Base-by-base conservation (phyloP, 768 basidiomycete species). In the Xerocomus spinulosus region DNA sequence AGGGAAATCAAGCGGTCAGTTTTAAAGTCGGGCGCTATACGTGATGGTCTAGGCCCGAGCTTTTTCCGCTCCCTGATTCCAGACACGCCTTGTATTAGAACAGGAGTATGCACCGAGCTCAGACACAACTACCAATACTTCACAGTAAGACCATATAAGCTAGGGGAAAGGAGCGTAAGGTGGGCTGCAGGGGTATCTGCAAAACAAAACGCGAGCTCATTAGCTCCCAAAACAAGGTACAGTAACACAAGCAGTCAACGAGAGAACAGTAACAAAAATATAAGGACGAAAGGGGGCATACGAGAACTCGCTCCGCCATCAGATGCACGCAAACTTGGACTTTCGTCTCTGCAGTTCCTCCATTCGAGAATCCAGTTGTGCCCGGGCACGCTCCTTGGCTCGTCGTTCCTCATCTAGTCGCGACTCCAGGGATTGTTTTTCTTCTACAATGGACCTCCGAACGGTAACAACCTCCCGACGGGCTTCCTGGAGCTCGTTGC, bases 301-400 rank as follows among this genome's bases (percentile, higher is more conserved):
- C 9, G 30, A 46, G 34, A 38, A 25, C 36, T 28, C 49, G 38
- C 44, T 51, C 50, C 48, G 44, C 49, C 62, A 52, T 78, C 75
- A 92, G 68, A 92, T 77, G 69, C 90, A 92, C 44, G 85, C 87
- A 68, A 92, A 95, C 72, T 94, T 95, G 53, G 89, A 92, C 73
- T 92, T 93, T 51, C 88, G 85, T 71, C 78, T 80, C 52, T 78
- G 73, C 34, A 92, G 72, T 60, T 93, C 92, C 47, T 91, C 88
- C 83, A 92, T 85, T 54, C 92, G 83, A 15, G 79, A 77, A 63
- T 94, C 92, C 24, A 94, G 80, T 67, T 92, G 91, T 52, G 85
- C 83, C 42, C 90, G 82, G 42, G 82, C 87, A 21, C 90, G 85
- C 67, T 94, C 92, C 70, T 91, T 92, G n/a, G 81, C 85, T 59